Conservation (phyloP, 75 land plant species). For the Picea sitchensis region DNA sequence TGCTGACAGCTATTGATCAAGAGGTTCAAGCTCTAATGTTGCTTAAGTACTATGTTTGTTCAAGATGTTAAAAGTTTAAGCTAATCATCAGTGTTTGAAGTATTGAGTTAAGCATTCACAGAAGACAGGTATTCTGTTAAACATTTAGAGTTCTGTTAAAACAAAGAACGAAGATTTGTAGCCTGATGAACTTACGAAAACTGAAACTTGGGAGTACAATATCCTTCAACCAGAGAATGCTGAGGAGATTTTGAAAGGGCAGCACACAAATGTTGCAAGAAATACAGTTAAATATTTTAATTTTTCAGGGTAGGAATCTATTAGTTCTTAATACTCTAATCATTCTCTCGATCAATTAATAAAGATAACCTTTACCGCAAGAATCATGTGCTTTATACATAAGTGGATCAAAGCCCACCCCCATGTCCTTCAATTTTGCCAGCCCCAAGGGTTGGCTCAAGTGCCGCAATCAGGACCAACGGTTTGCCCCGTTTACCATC, state of each 20-base stretch:
- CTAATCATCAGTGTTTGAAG: background rate
- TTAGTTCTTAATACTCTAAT: background rate
- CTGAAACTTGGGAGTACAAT: too few relatives aligned
- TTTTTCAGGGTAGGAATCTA: background rate
- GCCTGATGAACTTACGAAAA: background rate
- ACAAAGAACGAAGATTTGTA: background rate
- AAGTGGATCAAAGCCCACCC: too few relatives aligned
- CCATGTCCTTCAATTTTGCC: too few relatives aligned
- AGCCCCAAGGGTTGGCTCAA: too few relatives aligned
- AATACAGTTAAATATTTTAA: too few relatives aligned
- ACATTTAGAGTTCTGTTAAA: background rate
- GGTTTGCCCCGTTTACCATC: too few relatives aligned
- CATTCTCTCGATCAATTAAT: background rate
- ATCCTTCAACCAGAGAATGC: background rate
- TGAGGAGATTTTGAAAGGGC: background rate
- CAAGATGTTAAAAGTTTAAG: background rate
- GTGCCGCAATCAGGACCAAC: too few relatives aligned
- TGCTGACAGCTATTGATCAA: too few relatives aligned
- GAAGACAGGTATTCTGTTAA: background rate
- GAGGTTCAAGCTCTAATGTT: too few relatives aligned
- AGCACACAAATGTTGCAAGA: too few relatives aligned
- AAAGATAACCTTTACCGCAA: background rate
- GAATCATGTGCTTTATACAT: background rate
- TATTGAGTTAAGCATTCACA: background rate
- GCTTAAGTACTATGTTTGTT: background rate